Evolutionary conservation across 176 grass and related monocot genomes (phyloP), one percentile per base, ranked within the genome.

Genomic region (Aegilops bicornis): DNA sequence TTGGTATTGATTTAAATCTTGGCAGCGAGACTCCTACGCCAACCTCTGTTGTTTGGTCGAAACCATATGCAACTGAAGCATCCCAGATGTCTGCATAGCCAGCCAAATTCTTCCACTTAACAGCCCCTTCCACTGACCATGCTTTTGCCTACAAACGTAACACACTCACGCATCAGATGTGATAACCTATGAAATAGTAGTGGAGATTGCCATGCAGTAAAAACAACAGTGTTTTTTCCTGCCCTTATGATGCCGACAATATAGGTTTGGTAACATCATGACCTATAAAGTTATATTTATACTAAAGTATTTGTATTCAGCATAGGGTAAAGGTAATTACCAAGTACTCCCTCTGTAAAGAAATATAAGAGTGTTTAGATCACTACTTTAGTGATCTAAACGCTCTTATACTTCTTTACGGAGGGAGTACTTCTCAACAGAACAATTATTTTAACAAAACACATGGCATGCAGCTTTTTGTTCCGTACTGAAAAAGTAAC

Each of bases 31-130:
- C 69, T 81, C 95, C 95, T 63, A 82, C 64, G 47, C 92, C 90
- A 84, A 95, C 79, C 81, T 95, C 91, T 83, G 93, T 82, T 78
- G 80, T 78, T 76, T 93, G 92, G 78, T 95, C 92, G 89, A 85
- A 95, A 66, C 90, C 80, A 61, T 92, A 98, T 69, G 87, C 88
- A 61, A 86, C 86, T 67, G 93, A 98, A 89, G 91, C 91, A 88
- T 98, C 89, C 91, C 91, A 98, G 77, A 98, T 95, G 77, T 95
- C 95, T 42, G 89, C 95, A 85, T 93, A 93, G 85, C 95, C 95
- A 70, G 93, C 89, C 66, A 95, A 32, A 8, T 98, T 98, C 87
- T 95, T 98, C n/a, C 93, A 82, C 63, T 98, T 98, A 65, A 98
- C 65, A 32, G 91, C 91, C 37, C 91, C 93, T 87, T 95, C 93